A percentile compares a stretch with the other conserved stretches of the same genome.
phyloP scores from a whole-genome alignment of 1,139 yeast species.

The Scheffersomyces titani region DNA sequence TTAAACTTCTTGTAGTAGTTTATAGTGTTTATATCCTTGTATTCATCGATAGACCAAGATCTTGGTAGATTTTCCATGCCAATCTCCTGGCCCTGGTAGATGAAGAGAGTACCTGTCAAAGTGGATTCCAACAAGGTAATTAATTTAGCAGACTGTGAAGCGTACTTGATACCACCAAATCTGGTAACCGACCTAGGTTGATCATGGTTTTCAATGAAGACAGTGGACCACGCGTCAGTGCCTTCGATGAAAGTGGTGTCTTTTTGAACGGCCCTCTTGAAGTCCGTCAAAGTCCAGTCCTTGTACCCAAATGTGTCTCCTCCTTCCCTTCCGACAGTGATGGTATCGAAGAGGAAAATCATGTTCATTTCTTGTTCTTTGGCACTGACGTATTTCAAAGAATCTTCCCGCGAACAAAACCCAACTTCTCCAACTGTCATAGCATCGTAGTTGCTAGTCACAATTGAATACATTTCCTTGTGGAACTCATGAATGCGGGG shows the following conservation, averaged over 20 bases:
- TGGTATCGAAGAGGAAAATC: constrained; percentile 52
- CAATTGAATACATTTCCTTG: constrained; percentile 49
- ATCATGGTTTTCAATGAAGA: constrained; percentile 59
- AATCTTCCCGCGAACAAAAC: constrained; percentile 39
- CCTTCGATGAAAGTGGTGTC: constrained; percentile 42
- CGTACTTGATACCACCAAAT: constrained; percentile 45
- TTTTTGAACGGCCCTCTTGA: constrained; percentile 41
- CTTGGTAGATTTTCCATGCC: constrained; percentile 53
- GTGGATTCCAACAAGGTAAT: constrained; percentile 47
- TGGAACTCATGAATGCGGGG: constrained; percentile 60
- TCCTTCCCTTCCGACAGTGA: constrained; percentile 39
- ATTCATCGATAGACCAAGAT: constrained; percentile 51
- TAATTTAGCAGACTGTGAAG: constrained; percentile 45
- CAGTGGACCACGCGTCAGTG: constrained; percentile 59
- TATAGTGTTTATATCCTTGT: constrained; percentile 50
- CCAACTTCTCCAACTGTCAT: constrained; percentile 63
- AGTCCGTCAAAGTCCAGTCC: constrained; percentile 39
- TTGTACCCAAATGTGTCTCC: constrained; percentile 33
- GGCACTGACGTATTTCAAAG: constrained; percentile 51
- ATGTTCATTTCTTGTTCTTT: constrained; percentile 50
- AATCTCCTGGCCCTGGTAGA: constrained; percentile 64
- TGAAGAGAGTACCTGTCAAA: constrained; percentile 56
- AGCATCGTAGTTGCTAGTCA: constrained; percentile 49
- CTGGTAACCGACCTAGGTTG: constrained; percentile 55
- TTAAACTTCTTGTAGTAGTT: constrained; percentile 41